phyloP scores from a whole-genome alignment of 1,284 basidiomycete genomes.

The Papiliotrema fonsecae region DNA sequence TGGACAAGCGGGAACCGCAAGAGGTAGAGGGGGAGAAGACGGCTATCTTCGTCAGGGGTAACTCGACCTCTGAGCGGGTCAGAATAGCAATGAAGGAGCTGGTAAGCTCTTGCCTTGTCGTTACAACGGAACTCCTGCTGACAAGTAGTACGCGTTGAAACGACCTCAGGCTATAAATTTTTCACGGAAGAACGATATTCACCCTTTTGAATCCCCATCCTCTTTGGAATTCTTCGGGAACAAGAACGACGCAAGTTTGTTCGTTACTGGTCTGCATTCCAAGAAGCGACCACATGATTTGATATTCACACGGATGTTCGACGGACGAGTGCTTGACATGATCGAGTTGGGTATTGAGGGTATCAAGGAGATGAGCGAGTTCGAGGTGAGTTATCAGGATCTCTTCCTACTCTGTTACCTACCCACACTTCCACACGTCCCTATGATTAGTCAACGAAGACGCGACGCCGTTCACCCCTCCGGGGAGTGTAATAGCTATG shows the following conservation, averaged over 20 bases:
- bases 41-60: slow-evolving; percentile 85
- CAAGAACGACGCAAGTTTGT: slow-evolving; percentile 94
- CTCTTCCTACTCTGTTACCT: neutral
- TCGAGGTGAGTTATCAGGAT: slow-evolving; percentile 61
- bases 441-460: slow-evolving; percentile 1
- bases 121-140: neutral
- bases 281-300: slow-evolving; percentile 93
- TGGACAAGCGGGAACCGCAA: slow-evolving; percentile 82
- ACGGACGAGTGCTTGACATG: slow-evolving; percentile 86
- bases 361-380: slow-evolving; percentile 70
- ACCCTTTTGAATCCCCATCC: slow-evolving; percentile 79
- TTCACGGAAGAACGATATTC: slow-evolving; percentile 87
- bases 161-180: slow-evolving; percentile 85
- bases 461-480: neutral
- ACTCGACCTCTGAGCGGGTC: slow-evolving; percentile 75
- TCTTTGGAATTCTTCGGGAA: slow-evolving; percentile 87
- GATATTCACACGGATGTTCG: slow-evolving; percentile 81
- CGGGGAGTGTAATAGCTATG: neutral
- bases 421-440: neutral
- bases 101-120: slow-evolving; percentile 52
- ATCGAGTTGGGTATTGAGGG: slow-evolving; percentile 84
- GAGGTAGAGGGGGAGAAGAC: slow-evolving; percentile 79
- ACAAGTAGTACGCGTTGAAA: slow-evolving; percentile 78
- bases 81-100: slow-evolving; percentile 81
- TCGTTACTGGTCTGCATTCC: slow-evolving; percentile 83